A percentile compares a stretch with the other conserved stretches of the same genome.
phyloP scores from a whole-genome alignment of 805 yeast species.

The Yamadazyma paraphyllophila region DNA sequence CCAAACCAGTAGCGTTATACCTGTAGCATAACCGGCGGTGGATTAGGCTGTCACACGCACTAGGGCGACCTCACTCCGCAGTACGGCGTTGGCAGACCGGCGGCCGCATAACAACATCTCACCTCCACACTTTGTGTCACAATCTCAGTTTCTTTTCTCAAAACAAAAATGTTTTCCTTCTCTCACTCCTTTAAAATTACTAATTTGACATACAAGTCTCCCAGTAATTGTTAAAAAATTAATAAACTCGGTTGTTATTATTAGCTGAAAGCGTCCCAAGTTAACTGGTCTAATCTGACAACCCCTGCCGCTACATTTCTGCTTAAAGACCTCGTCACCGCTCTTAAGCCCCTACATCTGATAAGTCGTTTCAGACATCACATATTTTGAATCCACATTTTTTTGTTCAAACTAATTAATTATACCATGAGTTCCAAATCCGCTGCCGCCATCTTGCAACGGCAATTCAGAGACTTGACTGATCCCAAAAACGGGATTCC shows the following conservation, averaged over 20 bases:
- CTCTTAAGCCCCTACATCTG: background rate
- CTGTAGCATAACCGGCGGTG: too few relatives aligned
- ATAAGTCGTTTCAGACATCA: too few relatives aligned
- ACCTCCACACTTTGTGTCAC: slow-evolving; percentile 5
- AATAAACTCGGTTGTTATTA: too few relatives aligned
- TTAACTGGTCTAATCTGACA: too few relatives aligned
- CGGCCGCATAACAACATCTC: background rate
- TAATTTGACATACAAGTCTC: slow-evolving; percentile 1
- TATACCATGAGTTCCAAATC: slow-evolving; percentile 45
- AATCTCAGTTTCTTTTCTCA: slow-evolving; percentile 6
- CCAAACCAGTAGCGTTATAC: too few relatives aligned
- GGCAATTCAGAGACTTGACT: slow-evolving; percentile 90
- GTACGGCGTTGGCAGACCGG: background rate
- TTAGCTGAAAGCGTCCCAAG: too few relatives aligned
- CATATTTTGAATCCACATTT: background rate
- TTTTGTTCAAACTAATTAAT: background rate
- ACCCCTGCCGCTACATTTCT: too few relatives aligned
- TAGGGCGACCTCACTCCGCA: background rate
- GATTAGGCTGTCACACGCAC: background rate
- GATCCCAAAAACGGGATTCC: slow-evolving; percentile 78
- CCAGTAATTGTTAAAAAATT: too few relatives aligned
- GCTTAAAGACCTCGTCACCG: background rate
- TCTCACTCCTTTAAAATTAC: slow-evolving; percentile 7
- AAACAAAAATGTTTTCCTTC: slow-evolving; percentile 4
- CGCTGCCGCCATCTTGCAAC: slow-evolving; percentile 83